A percentile compares a stretch with the other conserved stretches of the same genome.
Evolutionary conservation across 805 yeast genomes (phyloP).

Genomic region (Komagataella pastoris): DNA sequence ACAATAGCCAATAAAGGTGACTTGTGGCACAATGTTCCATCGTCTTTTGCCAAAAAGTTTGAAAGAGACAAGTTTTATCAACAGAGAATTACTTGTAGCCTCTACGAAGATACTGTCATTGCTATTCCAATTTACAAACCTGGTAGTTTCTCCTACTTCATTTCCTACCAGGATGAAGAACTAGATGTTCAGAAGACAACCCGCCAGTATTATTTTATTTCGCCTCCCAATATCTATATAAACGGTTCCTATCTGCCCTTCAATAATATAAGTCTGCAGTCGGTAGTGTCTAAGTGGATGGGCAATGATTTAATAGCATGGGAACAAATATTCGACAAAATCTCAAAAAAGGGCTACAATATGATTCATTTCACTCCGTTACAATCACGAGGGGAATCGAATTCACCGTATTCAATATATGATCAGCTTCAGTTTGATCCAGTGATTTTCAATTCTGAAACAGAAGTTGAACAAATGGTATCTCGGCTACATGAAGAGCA

Average conservation of each 20-base stretch:
- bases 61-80: slow-evolving; percentile 43
- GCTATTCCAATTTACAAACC: slow-evolving; percentile 53
- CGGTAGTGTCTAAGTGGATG: slow-evolving; percentile 86
- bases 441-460: slow-evolving; percentile 36
- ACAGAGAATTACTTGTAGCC: slow-evolving; percentile 36
- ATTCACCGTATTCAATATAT: slow-evolving; percentile 86
- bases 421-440: slow-evolving; percentile 80
- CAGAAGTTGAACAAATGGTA: slow-evolving; percentile 42
- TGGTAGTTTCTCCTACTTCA: slow-evolving; percentile 70
- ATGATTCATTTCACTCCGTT: slow-evolving; percentile 95
- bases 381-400: slow-evolving; percentile 77
- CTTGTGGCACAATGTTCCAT: slow-evolving; percentile 65
- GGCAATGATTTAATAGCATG: slow-evolving; percentile 51
- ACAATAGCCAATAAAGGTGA: slow-evolving; percentile 57
- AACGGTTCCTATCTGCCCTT: slow-evolving; percentile 47
- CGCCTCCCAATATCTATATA: slow-evolving; percentile 60
- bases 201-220: slow-evolving; percentile 57
- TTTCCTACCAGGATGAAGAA: slow-evolving; percentile 33
- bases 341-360: slow-evolving; percentile 73
- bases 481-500: slow-evolving; percentile 34
- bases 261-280: slow-evolving; percentile 69
- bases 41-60: slow-evolving; percentile 25
- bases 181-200: slow-evolving; percentile 27
- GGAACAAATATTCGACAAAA: slow-evolving; percentile 48
- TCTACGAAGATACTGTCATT: slow-evolving; percentile 49